A percentile compares a stretch with the other conserved stretches of the same genome.
phyloP scores from a whole-genome alignment of 371 early-diverging fungal species.

The Mucor irregularis region DNA sequence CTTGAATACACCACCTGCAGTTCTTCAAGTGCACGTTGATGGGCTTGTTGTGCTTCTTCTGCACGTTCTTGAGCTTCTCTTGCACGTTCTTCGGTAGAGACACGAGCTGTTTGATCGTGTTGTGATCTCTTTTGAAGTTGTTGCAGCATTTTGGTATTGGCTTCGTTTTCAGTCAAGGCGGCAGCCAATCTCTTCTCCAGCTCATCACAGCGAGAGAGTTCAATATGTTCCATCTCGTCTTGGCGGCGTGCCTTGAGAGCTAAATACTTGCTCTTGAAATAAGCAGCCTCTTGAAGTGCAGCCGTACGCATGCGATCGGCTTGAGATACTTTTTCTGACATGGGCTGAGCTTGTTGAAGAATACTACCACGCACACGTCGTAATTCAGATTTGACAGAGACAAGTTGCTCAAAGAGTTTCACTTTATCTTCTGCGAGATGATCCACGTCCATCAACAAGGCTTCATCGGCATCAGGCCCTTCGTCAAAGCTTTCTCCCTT shows the following conservation, averaged over 20 bases:
- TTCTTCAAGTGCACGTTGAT: conserved; percentile 53
- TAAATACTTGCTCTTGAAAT: conserved; percentile 55
- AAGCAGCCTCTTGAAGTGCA: conserved; percentile 62
- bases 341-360: conserved; percentile 53
- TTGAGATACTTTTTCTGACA: conserved; percentile 49
- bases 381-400: conserved; percentile 43
- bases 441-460: conserved; percentile 36
- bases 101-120: conserved; percentile 41
- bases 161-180: conserved; percentile 51
- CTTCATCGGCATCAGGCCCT: conserved; percentile 33
- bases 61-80: conserved; percentile 48
- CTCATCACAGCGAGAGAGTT: conserved; percentile 45
- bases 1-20: conserved; percentile 44
- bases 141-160: conserved; percentile 28
- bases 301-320: conserved; percentile 60
- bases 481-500: conserved; percentile 31
- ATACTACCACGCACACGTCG: conserved; percentile 48
- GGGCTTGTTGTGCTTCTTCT: conserved; percentile 57
- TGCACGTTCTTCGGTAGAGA: conserved; percentile 52
- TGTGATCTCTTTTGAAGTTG: conserved; percentile 47
- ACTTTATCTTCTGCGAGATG: conserved; percentile 36
- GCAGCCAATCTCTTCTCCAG: conserved; percentile 51
- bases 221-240: conserved; percentile 39
- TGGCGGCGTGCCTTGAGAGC: conserved; percentile 34
- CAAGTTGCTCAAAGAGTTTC: conserved; percentile 47